Evolutionary conservation across 2,329 filamentous ascomycete genomes (phyloP).

Genomic region (Tothia fuscella): DNA sequence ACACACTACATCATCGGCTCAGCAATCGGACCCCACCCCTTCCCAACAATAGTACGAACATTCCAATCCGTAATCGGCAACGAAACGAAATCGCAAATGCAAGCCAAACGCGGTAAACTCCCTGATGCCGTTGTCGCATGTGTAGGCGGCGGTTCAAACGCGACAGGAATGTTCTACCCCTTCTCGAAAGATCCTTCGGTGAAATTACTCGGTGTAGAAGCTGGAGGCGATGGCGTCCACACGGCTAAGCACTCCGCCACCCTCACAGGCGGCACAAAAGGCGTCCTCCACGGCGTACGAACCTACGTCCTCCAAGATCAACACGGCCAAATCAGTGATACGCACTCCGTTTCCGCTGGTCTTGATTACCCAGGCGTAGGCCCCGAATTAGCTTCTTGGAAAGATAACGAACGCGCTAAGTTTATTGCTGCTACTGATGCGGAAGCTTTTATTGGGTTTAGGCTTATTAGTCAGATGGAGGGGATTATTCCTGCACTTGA

Average conservation of each 20-base stretch:
- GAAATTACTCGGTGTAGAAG: slow-evolving; percentile 86
- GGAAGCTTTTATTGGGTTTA: slow-evolving; percentile 79
- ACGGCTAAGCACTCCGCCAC: slow-evolving; percentile 81
- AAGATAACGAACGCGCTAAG: slow-evolving; percentile 73
- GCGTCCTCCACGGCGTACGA: slow-evolving; percentile 87
- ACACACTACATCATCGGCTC: slow-evolving; percentile 98
- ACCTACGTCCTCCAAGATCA: slow-evolving; percentile 92
- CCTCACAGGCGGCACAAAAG: slow-evolving; percentile 72
- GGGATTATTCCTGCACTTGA: slow-evolving; percentile 96
- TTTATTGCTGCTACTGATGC: slow-evolving; percentile 89
- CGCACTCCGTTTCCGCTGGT: slow-evolving; percentile 91
- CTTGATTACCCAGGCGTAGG: slow-evolving; percentile 96
- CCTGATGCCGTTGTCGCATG: slow-evolving; percentile 95
- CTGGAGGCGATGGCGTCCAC: slow-evolving; percentile 83
- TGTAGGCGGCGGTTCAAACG: slow-evolving; percentile 90
- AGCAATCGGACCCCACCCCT: slow-evolving; percentile 93
- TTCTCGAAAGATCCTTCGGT: slow-evolving; percentile 78
- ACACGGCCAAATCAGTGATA: slow-evolving; percentile 87
- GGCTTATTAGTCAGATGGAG: slow-evolving; percentile 72
- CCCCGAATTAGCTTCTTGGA: slow-evolving; percentile 85
- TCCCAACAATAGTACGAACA: slow-evolving; percentile 92
- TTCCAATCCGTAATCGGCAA: slow-evolving; percentile 95
- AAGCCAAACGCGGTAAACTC: slow-evolving; percentile 70
- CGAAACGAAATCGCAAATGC: slow-evolving; percentile 90
- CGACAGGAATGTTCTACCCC: slow-evolving; percentile 95